A percentile compares a stretch with the other conserved stretches of the same genome.
phyloP scores from a whole-genome alignment of 495 filamentous ascomycete species.

The Penicillium angulare region DNA sequence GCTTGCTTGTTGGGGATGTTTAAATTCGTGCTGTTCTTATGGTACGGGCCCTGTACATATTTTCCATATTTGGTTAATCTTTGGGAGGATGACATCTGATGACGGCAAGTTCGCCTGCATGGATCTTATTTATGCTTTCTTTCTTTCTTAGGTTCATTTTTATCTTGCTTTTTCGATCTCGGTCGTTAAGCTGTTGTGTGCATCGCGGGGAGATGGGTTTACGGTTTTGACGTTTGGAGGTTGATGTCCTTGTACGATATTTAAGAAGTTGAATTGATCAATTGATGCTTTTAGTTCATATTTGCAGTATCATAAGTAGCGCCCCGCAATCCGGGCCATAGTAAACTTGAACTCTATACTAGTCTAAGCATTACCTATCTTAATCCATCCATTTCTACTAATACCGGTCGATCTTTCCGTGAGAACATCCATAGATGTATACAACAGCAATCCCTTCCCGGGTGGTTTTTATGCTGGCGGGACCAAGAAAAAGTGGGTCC shows the following conservation, averaged over 20 bases:
- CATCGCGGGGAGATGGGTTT: constrained; percentile 4
- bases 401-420: no score
- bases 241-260: constrained; percentile 22
- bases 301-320: no score
- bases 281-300: constrained; percentile 14
- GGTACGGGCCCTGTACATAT: constrained; percentile 26
- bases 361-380: no score
- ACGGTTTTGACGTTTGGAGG: constrained; percentile 9
- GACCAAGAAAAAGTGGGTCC: no score
- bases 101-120: constrained; percentile 10
- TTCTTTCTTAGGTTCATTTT: constrained; percentile 4
- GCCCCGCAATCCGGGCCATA: no score
- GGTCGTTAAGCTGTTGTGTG: constrained; percentile 12
- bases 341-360: no score
- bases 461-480: no score
- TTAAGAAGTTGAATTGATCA: constrained; percentile 12
- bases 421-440: no score
- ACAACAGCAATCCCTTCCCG: no score
- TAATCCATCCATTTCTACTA: no score
- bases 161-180: constrained; percentile 2
- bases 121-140: constrained; percentile 7
- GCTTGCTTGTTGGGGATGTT: constrained; percentile 12
- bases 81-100: constrained; percentile 17
- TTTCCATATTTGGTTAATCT: constrained; percentile 19
- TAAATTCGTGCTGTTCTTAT: constrained; percentile 10